phyloP scores from a whole-genome alignment of 768 basidiomycete species.

The Cystofilobasidium bisporidii region DNA sequence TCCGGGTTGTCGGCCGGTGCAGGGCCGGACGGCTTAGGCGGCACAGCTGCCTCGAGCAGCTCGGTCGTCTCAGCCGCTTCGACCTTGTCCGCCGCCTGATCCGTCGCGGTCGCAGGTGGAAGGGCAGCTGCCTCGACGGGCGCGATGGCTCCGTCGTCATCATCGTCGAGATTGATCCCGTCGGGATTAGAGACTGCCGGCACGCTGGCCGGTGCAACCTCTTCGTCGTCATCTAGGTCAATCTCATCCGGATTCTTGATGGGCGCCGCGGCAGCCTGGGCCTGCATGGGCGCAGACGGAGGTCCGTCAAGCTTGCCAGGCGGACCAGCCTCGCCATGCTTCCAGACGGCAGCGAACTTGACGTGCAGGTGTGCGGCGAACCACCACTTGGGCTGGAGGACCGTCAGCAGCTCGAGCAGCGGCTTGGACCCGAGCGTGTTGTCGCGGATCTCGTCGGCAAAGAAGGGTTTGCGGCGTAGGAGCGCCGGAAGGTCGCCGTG shows the following conservation, averaged over 20 bases:
- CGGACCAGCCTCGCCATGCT: conserved; percentile 30
- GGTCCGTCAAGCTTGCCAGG: neutral
- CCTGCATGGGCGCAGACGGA: no score
- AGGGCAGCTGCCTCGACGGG: conserved; percentile 20
- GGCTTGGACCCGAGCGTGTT: conserved; percentile 79
- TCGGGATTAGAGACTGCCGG: conserved; percentile 34
- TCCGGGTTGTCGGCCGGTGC: conserved; percentile 34
- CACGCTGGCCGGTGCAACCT: conserved; percentile 32
- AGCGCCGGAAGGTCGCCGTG: conserved; percentile 61
- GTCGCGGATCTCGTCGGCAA: conserved; percentile 57
- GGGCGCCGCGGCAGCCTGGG: conserved; percentile 19
- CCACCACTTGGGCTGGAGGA: conserved; percentile 74
- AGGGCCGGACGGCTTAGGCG: neutral
- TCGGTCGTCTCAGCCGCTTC: conserved; percentile 29
- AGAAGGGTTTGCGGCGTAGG: conserved; percentile 66
- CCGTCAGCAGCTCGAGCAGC: conserved; percentile 62
- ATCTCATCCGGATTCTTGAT: conserved; percentile 10
- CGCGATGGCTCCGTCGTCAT: conserved; percentile 29
- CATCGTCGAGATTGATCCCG: conserved; percentile 33
- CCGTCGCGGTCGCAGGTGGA: conserved; percentile 34
- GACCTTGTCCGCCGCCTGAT: conserved; percentile 29
- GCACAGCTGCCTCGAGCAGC: conserved; percentile 28
- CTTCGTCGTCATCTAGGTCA: conserved; percentile 31
- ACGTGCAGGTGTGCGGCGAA: conserved; percentile 86
- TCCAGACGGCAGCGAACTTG: conserved; percentile 60